These are phyloP conservation scores for Rhizoclosmatium sp. DNA, from an alignment of 192 early-diverging fungal species.

Conservation along the genomic window DNA sequence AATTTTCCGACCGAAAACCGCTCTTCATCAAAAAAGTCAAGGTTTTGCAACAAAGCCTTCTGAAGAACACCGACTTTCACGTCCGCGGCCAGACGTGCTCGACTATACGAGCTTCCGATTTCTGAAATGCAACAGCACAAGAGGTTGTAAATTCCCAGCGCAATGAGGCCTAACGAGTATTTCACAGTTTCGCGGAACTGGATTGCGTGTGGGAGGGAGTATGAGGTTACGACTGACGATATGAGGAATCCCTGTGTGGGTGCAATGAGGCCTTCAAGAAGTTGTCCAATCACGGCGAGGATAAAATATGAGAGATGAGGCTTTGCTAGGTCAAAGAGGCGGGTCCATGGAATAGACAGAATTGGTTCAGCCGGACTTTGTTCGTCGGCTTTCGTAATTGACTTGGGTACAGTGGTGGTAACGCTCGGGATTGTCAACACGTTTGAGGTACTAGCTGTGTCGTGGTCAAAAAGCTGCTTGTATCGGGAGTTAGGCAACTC, in stretches of 20 bases:
- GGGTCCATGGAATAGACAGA: neutral
- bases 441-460: neutral
- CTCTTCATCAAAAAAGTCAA: constrained; percentile 17
- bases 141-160: neutral
- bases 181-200: neutral
- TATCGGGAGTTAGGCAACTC: neutral
- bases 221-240: constrained; percentile 15
- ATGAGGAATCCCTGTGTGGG: constrained; percentile 10
- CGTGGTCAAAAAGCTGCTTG: neutral
- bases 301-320: neutral
- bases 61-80: neutral
- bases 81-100: neutral
- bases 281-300: neutral
- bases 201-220: neutral
- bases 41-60: constrained; percentile 17
- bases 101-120: neutral
- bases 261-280: constrained; percentile 23
- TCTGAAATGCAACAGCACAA: neutral
- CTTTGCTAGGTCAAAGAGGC: neutral
- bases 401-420: neutral
- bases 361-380: neutral
- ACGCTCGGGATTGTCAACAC: neutral
- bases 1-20: neutral
- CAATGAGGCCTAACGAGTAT: constrained; percentile 16
- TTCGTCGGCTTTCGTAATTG: neutral